Evolutionary conservation across 1,284 basidiomycete species (phyloP).

Genomic region (Neotropicomus parvogracilis): DNA sequence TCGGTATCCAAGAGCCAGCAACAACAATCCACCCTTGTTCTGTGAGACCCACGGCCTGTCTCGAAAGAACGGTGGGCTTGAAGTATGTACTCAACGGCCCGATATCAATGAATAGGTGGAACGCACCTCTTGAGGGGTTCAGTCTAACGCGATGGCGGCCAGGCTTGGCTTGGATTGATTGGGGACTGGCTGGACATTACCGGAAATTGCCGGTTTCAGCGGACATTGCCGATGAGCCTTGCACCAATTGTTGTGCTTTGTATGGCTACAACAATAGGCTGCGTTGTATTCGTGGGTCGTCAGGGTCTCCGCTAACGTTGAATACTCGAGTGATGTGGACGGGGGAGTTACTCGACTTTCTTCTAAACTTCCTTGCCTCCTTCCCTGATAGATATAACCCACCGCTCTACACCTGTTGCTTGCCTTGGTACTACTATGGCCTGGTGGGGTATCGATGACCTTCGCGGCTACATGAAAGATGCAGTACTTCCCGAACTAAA

Average conservation of each 20-base stretch:
- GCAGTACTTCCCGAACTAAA: constrained; percentile 40
- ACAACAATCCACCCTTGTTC: constrained; percentile 28
- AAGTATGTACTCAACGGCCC: neutral
- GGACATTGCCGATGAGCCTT: constrained; percentile 25
- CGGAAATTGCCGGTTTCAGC: constrained; percentile 22
- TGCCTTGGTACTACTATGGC: constrained; percentile 21
- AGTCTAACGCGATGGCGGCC: constrained; percentile 18
- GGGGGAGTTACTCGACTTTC: neutral
- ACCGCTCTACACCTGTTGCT: neutral
- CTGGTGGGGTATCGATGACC: constrained; percentile 36
- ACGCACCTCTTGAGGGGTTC: constrained; percentile 30
- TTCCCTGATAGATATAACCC: neutral
- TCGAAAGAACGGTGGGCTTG: constrained; percentile 9
- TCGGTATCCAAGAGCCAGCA: constrained; percentile 19
- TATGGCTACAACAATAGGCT: constrained; percentile 25
- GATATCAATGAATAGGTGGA: constrained; percentile 9
- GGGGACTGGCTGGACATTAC: too few species aligned
- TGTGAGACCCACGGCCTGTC: constrained; percentile 5
- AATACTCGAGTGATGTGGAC: constrained; percentile 19
- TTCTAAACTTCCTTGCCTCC: neutral
- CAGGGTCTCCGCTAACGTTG: constrained; percentile 12
- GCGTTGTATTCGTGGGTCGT: constrained; percentile 23
- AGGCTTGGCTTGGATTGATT: neutral
- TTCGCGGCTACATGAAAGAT: constrained; percentile 36
- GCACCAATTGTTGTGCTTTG: too few species aligned